A percentile compares a stretch with the other conserved stretches of the same genome.
Conservation (phyloP, 768 basidiomycete genomes). For the Sporobolomyces pararoseus region DNA sequence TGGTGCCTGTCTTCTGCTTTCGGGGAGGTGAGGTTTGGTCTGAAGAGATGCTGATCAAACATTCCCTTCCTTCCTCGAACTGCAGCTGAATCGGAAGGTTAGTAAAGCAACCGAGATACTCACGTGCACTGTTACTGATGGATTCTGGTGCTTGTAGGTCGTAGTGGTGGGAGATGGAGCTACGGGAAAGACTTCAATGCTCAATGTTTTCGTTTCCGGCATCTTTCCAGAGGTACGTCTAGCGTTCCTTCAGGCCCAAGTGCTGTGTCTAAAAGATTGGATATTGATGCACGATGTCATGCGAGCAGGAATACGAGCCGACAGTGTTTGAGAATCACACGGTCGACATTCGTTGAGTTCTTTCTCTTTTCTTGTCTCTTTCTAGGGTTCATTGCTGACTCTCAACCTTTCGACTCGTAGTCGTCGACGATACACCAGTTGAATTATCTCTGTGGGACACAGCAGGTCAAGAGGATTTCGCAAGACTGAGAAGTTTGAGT, state of each 20-base stretch:
- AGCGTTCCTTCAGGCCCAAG: too few relatives aligned
- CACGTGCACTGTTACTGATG: not conserved
- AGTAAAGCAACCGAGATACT: not conserved
- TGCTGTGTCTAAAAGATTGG: too few relatives aligned
- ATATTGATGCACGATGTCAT: not conserved
- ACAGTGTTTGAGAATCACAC: conserved; percentile 98
- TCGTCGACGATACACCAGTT: conserved; percentile 69
- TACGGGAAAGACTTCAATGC: conserved; percentile 59
- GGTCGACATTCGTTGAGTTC: conserved; percentile 46
- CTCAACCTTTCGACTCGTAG: not conserved
- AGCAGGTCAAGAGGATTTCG: conserved; percentile 98
- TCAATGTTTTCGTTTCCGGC: conserved; percentile 79
- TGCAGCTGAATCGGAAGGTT: conserved; percentile 10
- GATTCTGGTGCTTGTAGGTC: conserved; percentile 51
- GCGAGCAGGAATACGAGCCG: conserved; percentile 56
- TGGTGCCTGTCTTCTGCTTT: not conserved
- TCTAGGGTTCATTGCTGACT: not conserved
- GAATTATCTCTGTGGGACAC: conserved; percentile 97
- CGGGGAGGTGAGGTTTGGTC: too few relatives aligned
- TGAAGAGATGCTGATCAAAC: not conserved
- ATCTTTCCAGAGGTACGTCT: conserved; percentile 82
- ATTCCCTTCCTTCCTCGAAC: not conserved
- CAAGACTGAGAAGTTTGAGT: conserved; percentile 83
- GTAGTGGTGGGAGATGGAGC: conserved; percentile 97
- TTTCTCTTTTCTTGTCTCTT: not conserved